These are phyloP conservation scores for Fraxinus anomala DNA, from an alignment of 257 asterid species.

Conservation along the genomic window DNA sequence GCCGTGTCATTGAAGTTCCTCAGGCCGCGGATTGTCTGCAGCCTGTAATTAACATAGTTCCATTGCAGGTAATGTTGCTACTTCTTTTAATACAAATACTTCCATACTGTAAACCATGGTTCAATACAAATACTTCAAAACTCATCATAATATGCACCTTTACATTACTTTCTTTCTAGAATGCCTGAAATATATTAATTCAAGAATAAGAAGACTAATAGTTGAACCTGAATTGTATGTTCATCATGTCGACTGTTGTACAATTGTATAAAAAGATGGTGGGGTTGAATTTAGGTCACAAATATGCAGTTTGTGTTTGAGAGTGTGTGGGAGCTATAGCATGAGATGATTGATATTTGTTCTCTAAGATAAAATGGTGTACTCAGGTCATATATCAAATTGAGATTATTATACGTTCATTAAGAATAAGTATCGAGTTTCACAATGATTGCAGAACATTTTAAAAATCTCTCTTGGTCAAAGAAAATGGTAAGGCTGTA, in stretches of 20 bases:
- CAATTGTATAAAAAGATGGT: background rate
- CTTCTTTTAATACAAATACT: background rate
- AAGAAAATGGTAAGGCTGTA: too few species aligned
- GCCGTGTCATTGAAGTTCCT: constrained; percentile 93
- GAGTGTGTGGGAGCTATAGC: background rate
- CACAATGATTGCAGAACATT: background rate
- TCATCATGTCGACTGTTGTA: background rate
- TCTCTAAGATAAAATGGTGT: background rate
- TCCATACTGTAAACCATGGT: background rate
- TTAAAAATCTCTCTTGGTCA: background rate
- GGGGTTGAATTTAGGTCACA: background rate
- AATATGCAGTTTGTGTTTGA: background rate
- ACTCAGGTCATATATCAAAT: background rate
- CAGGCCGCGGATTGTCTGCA: constrained; percentile 88
- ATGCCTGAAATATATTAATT: background rate
- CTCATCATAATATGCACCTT: background rate
- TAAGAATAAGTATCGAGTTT: background rate
- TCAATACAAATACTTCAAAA: background rate
- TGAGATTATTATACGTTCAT: background rate
- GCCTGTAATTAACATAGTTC: constrained; percentile 88
- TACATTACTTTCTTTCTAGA: background rate
- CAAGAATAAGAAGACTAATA: background rate
- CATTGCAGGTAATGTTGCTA: constrained; percentile 70
- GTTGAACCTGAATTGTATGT: background rate
- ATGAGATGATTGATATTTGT: background rate